Base-by-base conservation (phyloP, 805 yeast species). In the Candida broadrunensis region DNA sequence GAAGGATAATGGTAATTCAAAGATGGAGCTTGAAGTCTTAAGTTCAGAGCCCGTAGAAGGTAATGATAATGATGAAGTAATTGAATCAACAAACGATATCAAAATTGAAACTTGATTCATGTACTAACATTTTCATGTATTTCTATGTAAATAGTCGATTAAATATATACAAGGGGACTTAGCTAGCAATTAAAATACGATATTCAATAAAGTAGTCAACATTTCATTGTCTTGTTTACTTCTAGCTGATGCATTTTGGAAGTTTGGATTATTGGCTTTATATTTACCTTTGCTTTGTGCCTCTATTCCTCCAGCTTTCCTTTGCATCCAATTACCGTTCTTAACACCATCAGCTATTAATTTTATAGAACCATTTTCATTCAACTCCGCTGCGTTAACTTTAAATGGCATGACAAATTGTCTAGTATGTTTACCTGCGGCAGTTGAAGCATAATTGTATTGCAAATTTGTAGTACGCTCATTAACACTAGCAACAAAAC, bases 361-460 rank as follows among this genome's bases (percentile, higher is more conserved):
- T 41, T 59, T 66, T 21, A 70, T 62, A 16, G 60, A 49, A 18
- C 74, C 75, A n/a, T 49, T 49, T 5, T 64, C 58, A 16, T 62
- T 50, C 36, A 70, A 47, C 44, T 65, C 71, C 12, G 69, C 72
- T 35, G 65, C 69, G 23, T 55, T 60, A 23, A 70, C 47, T 53
- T 65, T 61, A 53, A 69, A 70, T 18, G 75, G 75, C 54, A 68
- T 52, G 33, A 58, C 61, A 46, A 70, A 68, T 47, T 70, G 75
- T 50, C 71, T 63, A 30, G 67, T 55, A 46, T 67, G 70, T 43
- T 58, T 68, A 4, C 72, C 72, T 19, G 73, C 68, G 32, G 54
- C 56, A 45, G 65, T 67, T 43, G 57, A 63, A 36, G 68, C 52
- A 51, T 58, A 70, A 54, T 70, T 69, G 37, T 55, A 51, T 44